Conservation (phyloP, 2,329 filamentous ascomycete species). For the Exserohilum turcica region DNA sequence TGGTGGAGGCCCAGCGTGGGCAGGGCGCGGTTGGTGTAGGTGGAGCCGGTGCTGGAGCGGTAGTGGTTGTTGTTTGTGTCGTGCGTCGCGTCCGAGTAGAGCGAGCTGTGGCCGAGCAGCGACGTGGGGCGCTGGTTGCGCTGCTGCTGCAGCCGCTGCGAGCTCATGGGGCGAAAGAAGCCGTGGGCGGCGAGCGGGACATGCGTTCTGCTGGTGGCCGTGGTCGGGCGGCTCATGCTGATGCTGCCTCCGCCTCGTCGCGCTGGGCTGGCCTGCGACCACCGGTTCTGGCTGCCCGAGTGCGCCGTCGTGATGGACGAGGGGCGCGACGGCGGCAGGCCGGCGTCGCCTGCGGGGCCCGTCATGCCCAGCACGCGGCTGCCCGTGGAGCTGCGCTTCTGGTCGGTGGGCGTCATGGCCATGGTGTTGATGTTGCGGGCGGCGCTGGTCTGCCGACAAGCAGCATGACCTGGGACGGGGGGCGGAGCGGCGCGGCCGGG, state of each 20-base stretch:
- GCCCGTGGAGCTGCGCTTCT: constrained; percentile 43
- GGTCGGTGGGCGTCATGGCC: constrained; percentile 41
- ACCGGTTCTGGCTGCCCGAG: constrained; percentile 52
- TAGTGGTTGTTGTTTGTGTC: constrained; percentile 43
- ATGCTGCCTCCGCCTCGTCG: constrained; percentile 59
- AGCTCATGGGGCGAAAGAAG: constrained; percentile 97
- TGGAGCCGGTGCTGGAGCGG: constrained; percentile 48
- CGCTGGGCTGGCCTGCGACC: constrained; percentile 62
- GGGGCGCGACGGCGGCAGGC: constrained; percentile 55
- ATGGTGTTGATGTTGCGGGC: constrained; percentile 36
- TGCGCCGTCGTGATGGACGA: constrained; percentile 49
- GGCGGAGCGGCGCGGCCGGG: constrained; percentile 13
- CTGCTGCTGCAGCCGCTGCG: constrained; percentile 90
- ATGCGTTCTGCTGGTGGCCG: constrained; percentile 79
- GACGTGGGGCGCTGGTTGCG: constrained; percentile 64
- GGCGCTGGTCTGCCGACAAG: constrained; percentile 23
- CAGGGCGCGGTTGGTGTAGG: constrained; percentile 37
- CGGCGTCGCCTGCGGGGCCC: constrained; percentile 55
- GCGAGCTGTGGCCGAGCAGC: constrained; percentile 40
- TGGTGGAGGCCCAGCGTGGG: constrained; percentile 42
- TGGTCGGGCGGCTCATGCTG: constrained; percentile 59
- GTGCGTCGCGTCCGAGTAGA: constrained; percentile 38
- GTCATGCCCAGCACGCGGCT: constrained; percentile 48
- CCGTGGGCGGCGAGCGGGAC: constrained; percentile 87
- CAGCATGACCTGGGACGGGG: constrained; percentile 40